These are phyloP conservation scores for Solanum ahanhuiri DNA, from an alignment of 257 asterid species.

Conservation along the genomic window DNA sequence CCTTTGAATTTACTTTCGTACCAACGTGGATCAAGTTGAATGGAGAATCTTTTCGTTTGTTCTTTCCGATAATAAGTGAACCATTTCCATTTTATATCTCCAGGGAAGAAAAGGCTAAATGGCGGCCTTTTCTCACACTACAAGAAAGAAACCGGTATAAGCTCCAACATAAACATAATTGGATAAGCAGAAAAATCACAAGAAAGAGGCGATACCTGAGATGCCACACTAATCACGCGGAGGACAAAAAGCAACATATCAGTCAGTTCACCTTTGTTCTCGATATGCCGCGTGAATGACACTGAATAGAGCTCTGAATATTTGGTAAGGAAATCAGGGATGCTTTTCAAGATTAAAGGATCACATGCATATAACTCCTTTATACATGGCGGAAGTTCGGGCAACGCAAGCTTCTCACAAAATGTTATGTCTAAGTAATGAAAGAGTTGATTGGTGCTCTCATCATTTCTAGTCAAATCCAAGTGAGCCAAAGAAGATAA, in stretches of 20 bases:
- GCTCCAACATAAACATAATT: background rate
- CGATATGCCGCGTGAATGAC: background rate
- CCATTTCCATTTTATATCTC: background rate
- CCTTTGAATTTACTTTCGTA: background rate
- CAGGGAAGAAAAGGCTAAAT: background rate
- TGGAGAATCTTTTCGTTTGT: background rate
- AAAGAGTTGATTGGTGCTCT: background rate
- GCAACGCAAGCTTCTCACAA: background rate
- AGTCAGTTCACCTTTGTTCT: background rate
- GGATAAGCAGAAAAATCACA: background rate
- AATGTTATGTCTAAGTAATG: slow-evolving; percentile 4
- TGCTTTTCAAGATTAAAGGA: background rate
- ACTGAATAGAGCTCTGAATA: background rate
- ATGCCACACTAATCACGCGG: background rate
- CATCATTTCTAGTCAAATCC: background rate
- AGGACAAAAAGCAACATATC: background rate
- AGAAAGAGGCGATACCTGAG: background rate
- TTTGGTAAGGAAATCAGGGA: background rate
- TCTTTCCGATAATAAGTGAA: background rate
- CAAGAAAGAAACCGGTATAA: background rate
- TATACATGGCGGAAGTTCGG: background rate
- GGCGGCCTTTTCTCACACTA: background rate
- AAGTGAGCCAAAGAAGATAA: background rate
- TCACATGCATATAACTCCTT: slow-evolving; percentile 2
- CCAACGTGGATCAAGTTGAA: background rate